These are phyloP conservation scores for Sorghum bicolor DNA, from an alignment of 176 grass and related monocot species.

Conservation along the genomic window DNA sequence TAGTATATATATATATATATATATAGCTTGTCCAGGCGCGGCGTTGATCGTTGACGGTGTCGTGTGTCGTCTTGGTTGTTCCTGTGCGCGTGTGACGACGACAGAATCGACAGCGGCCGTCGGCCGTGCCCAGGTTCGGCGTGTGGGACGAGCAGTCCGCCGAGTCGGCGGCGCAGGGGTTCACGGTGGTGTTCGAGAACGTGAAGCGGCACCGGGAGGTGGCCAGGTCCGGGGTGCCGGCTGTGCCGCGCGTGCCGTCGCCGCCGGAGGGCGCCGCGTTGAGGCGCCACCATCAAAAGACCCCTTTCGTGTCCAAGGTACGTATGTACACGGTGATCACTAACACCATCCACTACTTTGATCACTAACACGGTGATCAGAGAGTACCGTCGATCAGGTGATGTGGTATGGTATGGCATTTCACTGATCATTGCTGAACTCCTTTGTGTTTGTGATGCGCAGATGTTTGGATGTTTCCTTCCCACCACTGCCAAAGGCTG, in stretches of 20 bases:
- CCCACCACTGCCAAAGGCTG: neutral
- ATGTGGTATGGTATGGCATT: neutral
- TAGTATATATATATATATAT: no score
- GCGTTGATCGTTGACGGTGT: neutral
- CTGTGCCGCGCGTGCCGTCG: conserved; percentile 38
- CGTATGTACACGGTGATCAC: neutral
- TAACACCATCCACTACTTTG: neutral
- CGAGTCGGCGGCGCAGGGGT: conserved; percentile 38
- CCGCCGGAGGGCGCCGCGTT: conserved; percentile 21
- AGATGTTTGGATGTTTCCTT: conserved; percentile 53
- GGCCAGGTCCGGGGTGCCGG: conserved; percentile 24
- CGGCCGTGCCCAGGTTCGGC: conserved; percentile 60
- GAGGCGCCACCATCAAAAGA: conserved; percentile 11
- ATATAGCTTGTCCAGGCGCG: neutral
- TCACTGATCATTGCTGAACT: neutral
- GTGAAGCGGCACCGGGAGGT: conserved; percentile 52
- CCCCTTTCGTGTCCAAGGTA: conserved; percentile 57
- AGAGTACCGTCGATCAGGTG: neutral
- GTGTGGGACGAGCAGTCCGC: conserved; percentile 60
- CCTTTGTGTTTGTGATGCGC: neutral
- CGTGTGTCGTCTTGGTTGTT: neutral
- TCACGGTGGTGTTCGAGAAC: conserved; percentile 68
- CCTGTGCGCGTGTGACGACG: neutral
- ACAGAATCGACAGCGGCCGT: conserved; percentile 36
- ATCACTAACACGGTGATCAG: no score